Conservation (phyloP, 805 yeast genomes). For the Suhomyces kilbournensis region DNA sequence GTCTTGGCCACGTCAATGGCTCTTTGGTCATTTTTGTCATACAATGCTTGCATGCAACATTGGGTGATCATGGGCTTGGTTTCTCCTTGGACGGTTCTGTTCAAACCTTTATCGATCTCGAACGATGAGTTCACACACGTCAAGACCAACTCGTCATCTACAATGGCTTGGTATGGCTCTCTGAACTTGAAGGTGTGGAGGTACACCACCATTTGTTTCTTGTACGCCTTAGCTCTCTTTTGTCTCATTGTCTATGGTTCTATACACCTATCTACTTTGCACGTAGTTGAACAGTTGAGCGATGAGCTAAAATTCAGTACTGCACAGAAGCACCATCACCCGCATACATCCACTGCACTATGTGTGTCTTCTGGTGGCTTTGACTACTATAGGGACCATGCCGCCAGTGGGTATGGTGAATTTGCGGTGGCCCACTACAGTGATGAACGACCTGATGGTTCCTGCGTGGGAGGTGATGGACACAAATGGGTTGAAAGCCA, state of each 20-base stretch:
- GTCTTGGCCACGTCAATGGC: slow-evolving; percentile 80
- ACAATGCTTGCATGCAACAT: slow-evolving; percentile 87
- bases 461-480: slow-evolving; percentile 28
- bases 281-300: not conserved
- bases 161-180: slow-evolving; percentile 86
- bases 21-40: slow-evolving; percentile 63
- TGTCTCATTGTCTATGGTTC: slow-evolving; percentile 66
- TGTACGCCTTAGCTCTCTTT: slow-evolving; percentile 90
- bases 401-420: slow-evolving; percentile 30
- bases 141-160: slow-evolving; percentile 75
- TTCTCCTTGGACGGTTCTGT: slow-evolving; percentile 79
- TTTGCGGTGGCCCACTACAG: slow-evolving; percentile 26
- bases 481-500: slow-evolving; percentile 10
- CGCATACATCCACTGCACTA: too few species aligned
- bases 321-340: not conserved
- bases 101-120: slow-evolving; percentile 77
- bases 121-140: slow-evolving; percentile 65
- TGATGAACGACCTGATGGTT: slow-evolving; percentile 23
- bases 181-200: slow-evolving; percentile 86
- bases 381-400: slow-evolving; percentile 26
- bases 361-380: slow-evolving; percentile 21
- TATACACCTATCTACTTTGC: not conserved
- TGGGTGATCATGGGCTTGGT: slow-evolving; percentile 91
- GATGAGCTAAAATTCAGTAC: not conserved
- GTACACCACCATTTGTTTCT: slow-evolving; percentile 87